Conservation (phyloP, 2,329 filamentous ascomycete genomes). For the Septoria petroselini region DNA sequence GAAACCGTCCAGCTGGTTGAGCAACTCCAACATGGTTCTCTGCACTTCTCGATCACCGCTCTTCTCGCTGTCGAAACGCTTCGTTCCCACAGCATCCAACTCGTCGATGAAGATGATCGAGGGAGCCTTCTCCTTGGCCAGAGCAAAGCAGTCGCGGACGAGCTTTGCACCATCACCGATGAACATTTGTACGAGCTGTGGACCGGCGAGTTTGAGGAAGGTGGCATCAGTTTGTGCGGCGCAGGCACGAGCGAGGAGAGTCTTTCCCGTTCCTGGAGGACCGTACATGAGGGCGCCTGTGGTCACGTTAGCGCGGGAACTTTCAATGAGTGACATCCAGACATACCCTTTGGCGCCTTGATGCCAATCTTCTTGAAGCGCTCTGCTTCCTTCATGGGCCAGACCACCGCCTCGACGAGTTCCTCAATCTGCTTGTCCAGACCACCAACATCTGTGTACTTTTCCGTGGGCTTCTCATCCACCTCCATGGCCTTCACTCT, state of each 20-base stretch:
- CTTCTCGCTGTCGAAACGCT: slow-evolving; percentile 98
- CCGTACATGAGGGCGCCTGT: slow-evolving; percentile 97
- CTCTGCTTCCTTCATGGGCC: slow-evolving; percentile 99
- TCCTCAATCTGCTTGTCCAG: slow-evolving; percentile 99
- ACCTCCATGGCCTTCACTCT: slow-evolving; percentile 99
- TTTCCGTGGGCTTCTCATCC: slow-evolving; percentile 98
- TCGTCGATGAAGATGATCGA: slow-evolving; percentile 99
- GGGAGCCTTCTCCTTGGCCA: slow-evolving; percentile 97
- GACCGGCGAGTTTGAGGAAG: slow-evolving; percentile 95
- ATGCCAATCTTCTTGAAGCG: slow-evolving; percentile 99
- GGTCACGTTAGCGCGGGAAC: slow-evolving; percentile 11
- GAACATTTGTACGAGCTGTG: slow-evolving; percentile 99
- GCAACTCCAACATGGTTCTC: slow-evolving; percentile 95
- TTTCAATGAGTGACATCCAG: not conserved
- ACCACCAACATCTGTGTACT: slow-evolving; percentile 96
- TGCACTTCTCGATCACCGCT: slow-evolving; percentile 97
- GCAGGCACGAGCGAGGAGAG: slow-evolving; percentile 87
- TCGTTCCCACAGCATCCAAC: slow-evolving; percentile 95
- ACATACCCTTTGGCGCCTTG: slow-evolving; percentile 90
- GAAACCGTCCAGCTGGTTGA: slow-evolving; percentile 98
- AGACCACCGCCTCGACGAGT: slow-evolving; percentile 95
- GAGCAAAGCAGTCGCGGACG: slow-evolving; percentile 92
- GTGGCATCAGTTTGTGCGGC: slow-evolving; percentile 97
- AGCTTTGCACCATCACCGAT: slow-evolving; percentile 98
- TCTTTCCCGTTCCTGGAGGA: slow-evolving; percentile 85